phyloP scores from a whole-genome alignment of 345 rosid genomes.

The Angophora floribunda region DNA sequence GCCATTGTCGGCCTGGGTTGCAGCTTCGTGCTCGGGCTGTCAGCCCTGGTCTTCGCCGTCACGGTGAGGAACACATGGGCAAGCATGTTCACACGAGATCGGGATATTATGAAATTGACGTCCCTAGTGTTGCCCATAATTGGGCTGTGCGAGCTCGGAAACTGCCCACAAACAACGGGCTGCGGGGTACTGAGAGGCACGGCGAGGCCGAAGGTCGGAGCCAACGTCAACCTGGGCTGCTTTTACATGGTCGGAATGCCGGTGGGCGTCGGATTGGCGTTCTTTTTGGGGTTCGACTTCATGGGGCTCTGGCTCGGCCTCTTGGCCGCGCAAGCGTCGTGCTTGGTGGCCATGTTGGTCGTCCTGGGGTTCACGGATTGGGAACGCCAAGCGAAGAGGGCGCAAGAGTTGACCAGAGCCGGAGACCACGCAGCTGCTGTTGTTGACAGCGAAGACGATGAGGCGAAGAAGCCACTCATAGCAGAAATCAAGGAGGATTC shows the following conservation, averaged over 20 bases:
- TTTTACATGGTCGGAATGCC: conserved; percentile 66
- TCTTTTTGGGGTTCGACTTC: conserved; percentile 43
- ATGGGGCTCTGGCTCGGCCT: conserved; percentile 68
- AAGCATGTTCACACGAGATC: conserved; percentile 49
- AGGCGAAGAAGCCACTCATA: conserved; percentile 6
- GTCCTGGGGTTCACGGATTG: conserved; percentile 53
- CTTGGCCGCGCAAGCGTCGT: conserved; percentile 59
- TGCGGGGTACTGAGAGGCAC: conserved; percentile 76
- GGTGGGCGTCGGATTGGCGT: conserved; percentile 45
- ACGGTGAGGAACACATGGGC: conserved; percentile 55
- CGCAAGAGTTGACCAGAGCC: conserved; percentile 35
- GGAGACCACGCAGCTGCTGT: conserved; percentile 1
- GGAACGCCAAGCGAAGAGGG: conserved; percentile 44
- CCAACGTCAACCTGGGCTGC: conserved; percentile 60
- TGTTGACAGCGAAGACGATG: conserved; percentile 13
- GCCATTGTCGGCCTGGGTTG: conserved; percentile 40
- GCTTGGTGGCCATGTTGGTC: conserved; percentile 47
- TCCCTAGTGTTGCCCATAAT: conserved; percentile 54
- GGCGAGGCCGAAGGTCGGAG: conserved; percentile 67
- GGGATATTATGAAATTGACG: conserved; percentile 43
- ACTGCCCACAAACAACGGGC: conserved; percentile 74
- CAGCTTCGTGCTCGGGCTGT: conserved; percentile 47
- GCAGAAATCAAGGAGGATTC: conserved; percentile 32
- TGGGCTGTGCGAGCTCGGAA: conserved; percentile 71
- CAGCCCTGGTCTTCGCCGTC: conserved; percentile 34